Evolutionary conservation across 352 stramenopile genomes (phyloP), one percentile per base, ranked within the genome.

Genomic region (Phytophthora palmivora): DNA sequence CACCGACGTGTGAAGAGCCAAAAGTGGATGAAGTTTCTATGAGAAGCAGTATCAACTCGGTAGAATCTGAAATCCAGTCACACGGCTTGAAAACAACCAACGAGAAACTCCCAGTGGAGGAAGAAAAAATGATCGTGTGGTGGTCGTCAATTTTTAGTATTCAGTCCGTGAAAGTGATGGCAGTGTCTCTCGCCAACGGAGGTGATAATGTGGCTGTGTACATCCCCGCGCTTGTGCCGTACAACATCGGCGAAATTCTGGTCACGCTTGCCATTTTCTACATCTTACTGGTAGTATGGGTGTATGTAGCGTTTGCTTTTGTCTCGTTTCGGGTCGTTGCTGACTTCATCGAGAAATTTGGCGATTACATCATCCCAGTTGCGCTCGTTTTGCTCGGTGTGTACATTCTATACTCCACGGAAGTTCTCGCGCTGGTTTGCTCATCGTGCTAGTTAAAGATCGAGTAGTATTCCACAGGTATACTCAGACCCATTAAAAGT

Each of bases 131-230:
- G 5, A 47, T 6, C n/a, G 12, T n/a, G 8, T 15, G 26, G 26
- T 51, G 44, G 36, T 39, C 1, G 7, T 21, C 24, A 12, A 3
- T 48, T 47, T 47, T 38, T 22, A 48, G 36, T 6, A 9, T 36
- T 15, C 37, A 41, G 5, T 50, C 38, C 3, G 21, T 42, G 15
- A 59, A 41, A 28, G 34, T 59, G 38, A 34, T 38, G 18, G 37
- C 50, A 11, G 26, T 59, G 16, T 43, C 51, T 16, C 38, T 59
- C 9, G 21, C 37, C 1, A 59, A 59, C 18, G 51, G 51, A 11
- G 51, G 51, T 4, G 38, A 59, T 28, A 59, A 50, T 10, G 38
- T 43, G 11, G 37, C 38, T 16, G 38, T 50, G 26, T 59, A 50
- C 18, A 21, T 50, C 50, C n/a, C 51, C 9, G 38, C 24, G 9